Percentiles rank a stretch among this genome's conserved stretches.
Conservation (phyloP, 108 stramenopile species). For the Poteriospumella lacustris region DNA sequence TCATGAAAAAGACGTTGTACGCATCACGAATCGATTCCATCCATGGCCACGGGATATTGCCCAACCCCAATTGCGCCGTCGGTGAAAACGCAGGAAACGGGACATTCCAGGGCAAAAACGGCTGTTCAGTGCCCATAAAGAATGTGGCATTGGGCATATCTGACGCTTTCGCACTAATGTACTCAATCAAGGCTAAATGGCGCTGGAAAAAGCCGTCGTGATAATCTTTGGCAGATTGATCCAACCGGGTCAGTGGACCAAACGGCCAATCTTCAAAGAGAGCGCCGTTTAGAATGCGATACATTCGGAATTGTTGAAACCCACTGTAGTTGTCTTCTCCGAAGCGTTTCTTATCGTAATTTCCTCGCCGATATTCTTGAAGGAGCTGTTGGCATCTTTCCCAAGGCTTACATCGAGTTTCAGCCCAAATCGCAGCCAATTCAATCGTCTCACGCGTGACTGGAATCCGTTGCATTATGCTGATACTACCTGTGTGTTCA, state of each 20-base stretch:
- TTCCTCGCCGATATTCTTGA: too few relatives aligned
- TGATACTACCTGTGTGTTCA: neutral
- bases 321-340: neutral
- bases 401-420: neutral
- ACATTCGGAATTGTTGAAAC: neutral
- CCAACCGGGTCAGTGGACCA: neutral
- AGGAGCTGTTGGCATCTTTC: neutral
- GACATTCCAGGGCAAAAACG: constrained; percentile 1
- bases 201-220: too few relatives aligned
- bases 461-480: neutral
- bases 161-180: neutral
- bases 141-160: neutral
- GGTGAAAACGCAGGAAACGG: neutral
- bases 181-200: neutral
- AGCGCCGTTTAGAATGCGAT: neutral
- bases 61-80: neutral
- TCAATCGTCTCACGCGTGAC: neutral
- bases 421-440: neutral
- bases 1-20: neutral
- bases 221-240: too few relatives aligned
- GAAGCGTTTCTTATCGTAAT: neutral
- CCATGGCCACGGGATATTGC: neutral
- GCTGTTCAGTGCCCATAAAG: neutral
- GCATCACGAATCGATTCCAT: neutral
- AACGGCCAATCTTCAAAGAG: neutral